Base-by-base conservation (phyloP, 306 rosid genomes). In the Casuarina glauca region DNA sequence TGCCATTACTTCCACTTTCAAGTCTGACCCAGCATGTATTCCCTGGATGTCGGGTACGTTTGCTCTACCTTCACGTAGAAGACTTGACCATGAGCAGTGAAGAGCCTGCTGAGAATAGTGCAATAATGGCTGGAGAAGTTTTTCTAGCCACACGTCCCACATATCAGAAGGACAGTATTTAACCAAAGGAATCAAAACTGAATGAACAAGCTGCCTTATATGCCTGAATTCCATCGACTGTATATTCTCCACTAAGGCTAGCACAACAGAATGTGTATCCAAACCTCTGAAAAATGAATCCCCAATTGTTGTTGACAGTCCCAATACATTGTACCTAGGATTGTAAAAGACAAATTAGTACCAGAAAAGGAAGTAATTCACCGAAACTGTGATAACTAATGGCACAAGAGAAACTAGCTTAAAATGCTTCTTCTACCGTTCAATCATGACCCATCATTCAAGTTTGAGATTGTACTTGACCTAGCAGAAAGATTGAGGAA, bases 201-300 rank as follows among this genome's bases (percentile, higher is more conserved):
- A 88, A 87, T 96, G 99, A 79, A 93, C 92, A 85, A 96, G 97
- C 85, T 82, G 94, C 75, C 90, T 89, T 69, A 91, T 81, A 86
- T 96, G 99, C 86, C 99, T 90, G 93, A 96, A 96, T 75, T 96
- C 99, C 97, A 93, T 96, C 17, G 97, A 90, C 62, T 91, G 96
- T 77, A 93, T 77, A 86, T 96, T 96, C 94, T 96, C 99, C 90
- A 88, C 82, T 15, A 96, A 80, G 64, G 98, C 91, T 81, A 91
- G 54, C 26, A 86, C 88, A 78, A 96, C 88, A 71, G 87, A 90
- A 71, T 93, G 81, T 57, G 77, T 83, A 85, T 96, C 97, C 83
- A 84, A 73, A 79, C 80, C 77, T 84, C 86, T 90, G 93, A 89
- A 95, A 89, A 93, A 88, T 4, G 90, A 76, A 77, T 88, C 97